phyloP scores from a whole-genome alignment of 2,329 filamentous ascomycete species.

The Fusarium clavum region DNA sequence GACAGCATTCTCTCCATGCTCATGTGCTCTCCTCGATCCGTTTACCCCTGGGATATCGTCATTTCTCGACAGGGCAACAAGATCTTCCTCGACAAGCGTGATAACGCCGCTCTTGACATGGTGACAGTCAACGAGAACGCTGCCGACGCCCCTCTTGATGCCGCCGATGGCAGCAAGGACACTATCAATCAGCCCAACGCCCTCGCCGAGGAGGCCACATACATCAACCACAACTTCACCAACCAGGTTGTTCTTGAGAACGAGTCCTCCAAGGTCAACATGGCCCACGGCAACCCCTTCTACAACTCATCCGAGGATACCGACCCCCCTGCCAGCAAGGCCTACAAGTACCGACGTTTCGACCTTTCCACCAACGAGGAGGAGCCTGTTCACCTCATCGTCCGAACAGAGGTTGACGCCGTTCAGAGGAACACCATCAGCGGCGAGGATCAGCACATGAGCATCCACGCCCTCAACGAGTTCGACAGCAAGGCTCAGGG shows the following conservation, averaged over 20 bases:
- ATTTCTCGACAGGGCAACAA: conserved; percentile 94
- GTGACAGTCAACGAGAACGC: conserved; percentile 99
- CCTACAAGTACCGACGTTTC: conserved; percentile 98
- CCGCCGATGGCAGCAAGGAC: conserved; percentile 92
- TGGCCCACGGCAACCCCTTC: conserved; percentile 94
- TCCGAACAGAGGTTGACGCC: conserved; percentile 94
- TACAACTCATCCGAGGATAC: conserved; percentile 95
- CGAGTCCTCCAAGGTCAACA: conserved; percentile 80
- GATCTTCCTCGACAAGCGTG: conserved; percentile 98
- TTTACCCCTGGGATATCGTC: conserved; percentile 98
- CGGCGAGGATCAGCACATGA: conserved; percentile 90
- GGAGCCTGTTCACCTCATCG: conserved; percentile 91
- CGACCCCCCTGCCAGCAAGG: conserved; percentile 93
- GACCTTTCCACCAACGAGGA: conserved; percentile 95
- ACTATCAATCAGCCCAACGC: conserved; percentile 92
- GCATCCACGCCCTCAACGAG: conserved; percentile 97
- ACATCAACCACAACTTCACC: conserved; percentile 99
- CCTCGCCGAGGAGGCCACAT: conserved; percentile 95
- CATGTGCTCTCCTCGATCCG: conserved; percentile 96
- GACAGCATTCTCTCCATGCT: conserved; percentile 98
- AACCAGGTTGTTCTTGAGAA: conserved; percentile 93
- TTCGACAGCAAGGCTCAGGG: conserved; percentile 99
- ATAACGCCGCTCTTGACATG: conserved; percentile 94
- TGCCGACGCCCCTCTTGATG: conserved; percentile 91
- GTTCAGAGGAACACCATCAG: conserved; percentile 94